These are phyloP conservation scores for Candida railenensis DNA, from an alignment of 805 yeast species.

Conservation along the genomic window DNA sequence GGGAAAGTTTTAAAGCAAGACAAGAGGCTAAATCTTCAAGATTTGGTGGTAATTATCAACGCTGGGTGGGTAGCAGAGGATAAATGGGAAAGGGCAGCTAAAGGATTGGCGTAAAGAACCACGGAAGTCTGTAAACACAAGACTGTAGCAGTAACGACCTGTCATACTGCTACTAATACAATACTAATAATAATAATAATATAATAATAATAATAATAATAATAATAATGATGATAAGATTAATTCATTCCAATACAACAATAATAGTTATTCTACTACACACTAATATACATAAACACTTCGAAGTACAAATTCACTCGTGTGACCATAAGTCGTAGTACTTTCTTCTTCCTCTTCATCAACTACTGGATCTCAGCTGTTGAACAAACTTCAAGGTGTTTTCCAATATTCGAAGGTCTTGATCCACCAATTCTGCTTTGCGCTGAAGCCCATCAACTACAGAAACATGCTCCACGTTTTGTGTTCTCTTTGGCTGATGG, in stretches of 20 bases:
- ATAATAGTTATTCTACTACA: no score
- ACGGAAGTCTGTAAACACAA: background rate
- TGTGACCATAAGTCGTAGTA: no score
- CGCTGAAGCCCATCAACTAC: slow-evolving; percentile 15
- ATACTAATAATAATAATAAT: no score
- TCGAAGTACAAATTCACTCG: no score
- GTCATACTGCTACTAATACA: no score
- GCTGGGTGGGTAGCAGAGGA: slow-evolving; percentile 84
- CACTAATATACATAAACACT: no score
- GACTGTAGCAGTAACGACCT: background rate
- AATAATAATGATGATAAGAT: no score
- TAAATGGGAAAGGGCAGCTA: slow-evolving; percentile 62
- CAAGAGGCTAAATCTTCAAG: slow-evolving; percentile 68
- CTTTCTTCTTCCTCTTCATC: background rate
- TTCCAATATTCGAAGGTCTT: slow-evolving; percentile 70
- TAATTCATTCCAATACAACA: no score
- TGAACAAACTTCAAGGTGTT: slow-evolving; percentile 34
- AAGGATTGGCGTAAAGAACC: slow-evolving; percentile 28
- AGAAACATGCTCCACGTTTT: background rate
- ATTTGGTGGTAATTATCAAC: slow-evolving; percentile 68
- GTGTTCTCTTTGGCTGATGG: background rate
- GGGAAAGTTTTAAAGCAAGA: slow-evolving; percentile 59
- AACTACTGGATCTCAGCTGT: background rate
- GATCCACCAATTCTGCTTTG: slow-evolving; percentile 69
- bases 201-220: no score